Percentiles rank a stretch among this genome's conserved stretches.
These are phyloP conservation scores for Borovskyia barvae DNA, from an alignment of 208 protist genomes.

Conservation along the genomic window DNA sequence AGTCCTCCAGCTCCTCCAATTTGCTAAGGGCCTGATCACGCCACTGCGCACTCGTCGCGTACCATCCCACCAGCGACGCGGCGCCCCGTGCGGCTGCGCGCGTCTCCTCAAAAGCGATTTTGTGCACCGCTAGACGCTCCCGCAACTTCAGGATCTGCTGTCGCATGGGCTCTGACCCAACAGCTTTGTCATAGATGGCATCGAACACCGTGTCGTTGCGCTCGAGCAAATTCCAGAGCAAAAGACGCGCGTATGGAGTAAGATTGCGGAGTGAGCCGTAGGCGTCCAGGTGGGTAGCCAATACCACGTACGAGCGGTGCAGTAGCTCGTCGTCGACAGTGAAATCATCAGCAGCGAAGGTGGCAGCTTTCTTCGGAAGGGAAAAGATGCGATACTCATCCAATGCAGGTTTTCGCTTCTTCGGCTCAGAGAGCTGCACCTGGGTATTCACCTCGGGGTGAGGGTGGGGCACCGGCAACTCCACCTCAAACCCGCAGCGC, in stretches of 20 bases:
- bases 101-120: slow-evolving; percentile 28
- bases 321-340: slow-evolving; percentile 83
- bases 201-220: slow-evolving; percentile 52
- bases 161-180: slow-evolving; percentile 16
- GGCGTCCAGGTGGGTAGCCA: slow-evolving; percentile 62
- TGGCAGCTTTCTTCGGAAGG: slow-evolving; percentile 76
- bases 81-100: slow-evolving; percentile 40
- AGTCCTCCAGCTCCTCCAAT: slow-evolving; percentile 60
- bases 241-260: slow-evolving; percentile 68
- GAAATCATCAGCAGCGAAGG: slow-evolving; percentile 77
- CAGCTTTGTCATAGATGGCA: slow-evolving; percentile 37
- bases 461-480: slow-evolving; percentile 50
- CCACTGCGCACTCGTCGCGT: slow-evolving; percentile 82
- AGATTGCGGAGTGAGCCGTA: slow-evolving; percentile 62
- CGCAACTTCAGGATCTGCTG: slow-evolving; percentile 30
- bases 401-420: slow-evolving; percentile 53
- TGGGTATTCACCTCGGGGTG: slow-evolving; percentile 75
- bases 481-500: slow-evolving; percentile 55
- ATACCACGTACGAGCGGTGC: slow-evolving; percentile 66
- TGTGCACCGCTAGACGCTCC: slow-evolving; percentile 20
- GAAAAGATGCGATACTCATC: slow-evolving; percentile 88
- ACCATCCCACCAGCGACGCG: slow-evolving; percentile 72
- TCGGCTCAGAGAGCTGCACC: slow-evolving; percentile 77
- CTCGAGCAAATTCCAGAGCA: slow-evolving; percentile 73
- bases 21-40: slow-evolving; percentile 66